Percentiles rank a stretch among this genome's conserved stretches.
Conservation (phyloP, 2,329 filamentous ascomycete genomes). For the Emergomyces africanus region DNA sequence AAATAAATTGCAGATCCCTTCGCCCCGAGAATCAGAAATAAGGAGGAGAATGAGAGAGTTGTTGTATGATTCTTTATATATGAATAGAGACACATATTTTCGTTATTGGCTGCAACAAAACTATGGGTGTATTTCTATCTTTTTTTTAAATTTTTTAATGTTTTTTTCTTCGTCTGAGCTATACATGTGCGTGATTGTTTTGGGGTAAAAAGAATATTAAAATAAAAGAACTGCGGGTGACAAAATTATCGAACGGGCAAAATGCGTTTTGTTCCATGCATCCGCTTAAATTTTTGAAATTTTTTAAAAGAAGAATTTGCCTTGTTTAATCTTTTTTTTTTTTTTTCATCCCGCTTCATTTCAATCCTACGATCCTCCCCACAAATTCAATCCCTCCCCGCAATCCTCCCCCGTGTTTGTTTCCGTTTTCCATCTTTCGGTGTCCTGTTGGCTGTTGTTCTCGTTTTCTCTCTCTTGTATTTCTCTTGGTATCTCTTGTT, state of each 20-base stretch:
- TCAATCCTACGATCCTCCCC: not conserved
- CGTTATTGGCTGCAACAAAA: not conserved
- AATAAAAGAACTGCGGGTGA: not conserved
- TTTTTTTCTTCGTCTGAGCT: not conserved
- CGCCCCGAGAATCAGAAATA: conserved; percentile 80
- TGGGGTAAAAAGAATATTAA: too few species aligned
- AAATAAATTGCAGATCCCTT: conserved; percentile 44
- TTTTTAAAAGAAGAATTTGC: not conserved
- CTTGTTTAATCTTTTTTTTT: not conserved
- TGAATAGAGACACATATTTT: not conserved
- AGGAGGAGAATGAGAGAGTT: not conserved
- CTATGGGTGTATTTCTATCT: not conserved
- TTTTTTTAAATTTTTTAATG: too few species aligned
- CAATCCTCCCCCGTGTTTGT: not conserved
- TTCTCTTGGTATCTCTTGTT: not conserved
- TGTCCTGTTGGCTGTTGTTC: not conserved
- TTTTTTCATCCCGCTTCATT: not conserved
- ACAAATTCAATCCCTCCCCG: too few species aligned
- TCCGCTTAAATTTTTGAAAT: too few species aligned
- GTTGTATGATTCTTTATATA: not conserved
- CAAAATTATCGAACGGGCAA: not conserved
- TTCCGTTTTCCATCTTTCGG: not conserved
- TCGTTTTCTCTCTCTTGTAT: not conserved
- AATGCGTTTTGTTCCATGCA: not conserved
- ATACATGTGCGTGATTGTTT: not conserved